Evolutionary conservation across 1,284 basidiomycete genomes (phyloP), one percentile per base, ranked within the genome.

Genomic region (Hemileia vastatrix): DNA sequence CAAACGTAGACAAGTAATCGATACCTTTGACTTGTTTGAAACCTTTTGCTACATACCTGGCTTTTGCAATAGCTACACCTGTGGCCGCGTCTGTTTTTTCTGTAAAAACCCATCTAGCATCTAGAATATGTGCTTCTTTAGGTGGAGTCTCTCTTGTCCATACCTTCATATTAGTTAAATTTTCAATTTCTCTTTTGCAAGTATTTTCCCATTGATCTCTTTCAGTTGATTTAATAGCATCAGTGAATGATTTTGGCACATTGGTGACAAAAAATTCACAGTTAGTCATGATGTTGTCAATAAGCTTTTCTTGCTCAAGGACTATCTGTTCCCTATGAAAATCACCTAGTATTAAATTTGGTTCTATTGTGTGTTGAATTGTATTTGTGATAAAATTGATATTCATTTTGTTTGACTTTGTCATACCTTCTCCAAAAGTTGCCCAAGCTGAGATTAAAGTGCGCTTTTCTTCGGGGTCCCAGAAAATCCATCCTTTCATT

Each of bases 401-500:
- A 32, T 2, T 3, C 24, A 32, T 3, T 33, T 31, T 32, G 2
- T 21, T 27, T 11, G 19, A 11, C 13, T 51, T 51, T 5, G 15
- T 13, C 23, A 11, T 19, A 2, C 3, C 18, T 3, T 54, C 18
- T 3, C n/a, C 3, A 54, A 54, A 43, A 54, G 8, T 6, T 1
- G 44, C 32, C 51, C 40, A 21, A 4, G 53, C 33, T 13, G 18
- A 54, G 4, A 11, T 3, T 1, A 33, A 9, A 32, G 27, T 43
- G 2, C 15, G 8, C 6, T 43, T 23, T 19, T 18, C n/a, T n/a
- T 2, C 8, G 9, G 36, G 33, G n/a, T 43, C n/a, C 5, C 18
- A 54, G 18, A 54, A 43, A 13, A 54, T 5, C 36, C 53, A 54
- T 6, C 53, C 53, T 21, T 54, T 54, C 13, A 33, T 54, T 2